Percentiles rank a stretch among this genome's conserved stretches.
Evolutionary conservation across 2,329 filamentous ascomycete genomes (phyloP).

Genomic region (Aureobasidium sp.): DNA sequence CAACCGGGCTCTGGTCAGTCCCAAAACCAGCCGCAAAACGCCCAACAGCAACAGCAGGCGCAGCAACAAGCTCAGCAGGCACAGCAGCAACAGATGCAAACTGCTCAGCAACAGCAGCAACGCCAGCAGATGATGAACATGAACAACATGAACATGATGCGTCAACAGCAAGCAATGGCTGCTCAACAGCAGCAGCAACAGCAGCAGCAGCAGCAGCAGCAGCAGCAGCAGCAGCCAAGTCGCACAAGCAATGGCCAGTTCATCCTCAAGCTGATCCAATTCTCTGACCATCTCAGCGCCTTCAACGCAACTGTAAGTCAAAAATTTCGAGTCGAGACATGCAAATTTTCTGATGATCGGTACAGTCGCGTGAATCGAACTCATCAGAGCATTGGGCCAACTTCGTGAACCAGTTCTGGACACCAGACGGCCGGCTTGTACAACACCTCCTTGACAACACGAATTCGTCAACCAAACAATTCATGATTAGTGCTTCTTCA

Average conservation of each 20-base stretch:
- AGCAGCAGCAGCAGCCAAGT: slow-evolving; percentile 17
- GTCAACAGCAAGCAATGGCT: slow-evolving; percentile 22
- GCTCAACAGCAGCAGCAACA: slow-evolving; percentile 19
- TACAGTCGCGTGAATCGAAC: slow-evolving; percentile 32
- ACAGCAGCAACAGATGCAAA: slow-evolving; percentile 20
- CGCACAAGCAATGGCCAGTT: slow-evolving; percentile 34
- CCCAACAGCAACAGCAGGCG: slow-evolving; percentile 36
- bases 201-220: slow-evolving; percentile 15
- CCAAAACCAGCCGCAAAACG: slow-evolving; percentile 37
- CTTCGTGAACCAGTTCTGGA: slow-evolving; percentile 79
- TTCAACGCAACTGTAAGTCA: slow-evolving; percentile 34
- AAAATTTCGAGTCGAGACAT: background rate
- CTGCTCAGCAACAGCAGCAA: slow-evolving; percentile 26
- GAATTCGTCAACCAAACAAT: slow-evolving; percentile 28
- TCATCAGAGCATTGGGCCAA: slow-evolving; percentile 70
- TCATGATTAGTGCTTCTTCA: slow-evolving; percentile 41
- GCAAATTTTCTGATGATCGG: background rate
- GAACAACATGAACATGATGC: slow-evolving; percentile 16
- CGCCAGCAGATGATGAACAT: slow-evolving; percentile 23
- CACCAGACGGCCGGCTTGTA: slow-evolving; percentile 66
- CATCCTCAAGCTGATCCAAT: slow-evolving; percentile 48
- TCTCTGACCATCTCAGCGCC: slow-evolving; percentile 49
- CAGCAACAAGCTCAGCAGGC: slow-evolving; percentile 20
- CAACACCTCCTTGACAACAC: slow-evolving; percentile 52
- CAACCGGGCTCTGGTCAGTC: slow-evolving; percentile 26